These are phyloP conservation scores for Zygnema cylindricum DNA, from an alignment of 139 green algal genomes.

Conservation along the genomic window DNA sequence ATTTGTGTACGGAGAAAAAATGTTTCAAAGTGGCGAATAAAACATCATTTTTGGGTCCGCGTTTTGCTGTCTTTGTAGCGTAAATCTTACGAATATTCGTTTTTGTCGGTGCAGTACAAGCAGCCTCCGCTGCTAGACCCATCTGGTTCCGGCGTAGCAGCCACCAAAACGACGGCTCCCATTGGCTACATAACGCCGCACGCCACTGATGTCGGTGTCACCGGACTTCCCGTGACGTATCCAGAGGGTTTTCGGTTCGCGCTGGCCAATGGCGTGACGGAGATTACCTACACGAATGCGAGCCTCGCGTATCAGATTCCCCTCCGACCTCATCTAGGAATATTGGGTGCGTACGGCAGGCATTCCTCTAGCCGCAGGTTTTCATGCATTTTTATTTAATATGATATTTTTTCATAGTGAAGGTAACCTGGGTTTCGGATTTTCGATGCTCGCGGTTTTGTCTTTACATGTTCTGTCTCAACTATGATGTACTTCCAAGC, in stretches of 20 bases:
- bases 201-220: background rate
- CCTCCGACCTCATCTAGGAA: constrained; percentile 34
- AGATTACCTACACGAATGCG: constrained; percentile 45
- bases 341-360: constrained; percentile 17
- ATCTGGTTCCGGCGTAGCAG: background rate
- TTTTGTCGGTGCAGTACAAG: constrained; percentile 22
- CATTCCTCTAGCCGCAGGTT: background rate
- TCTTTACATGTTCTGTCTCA: too few relatives aligned
- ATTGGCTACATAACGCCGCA: constrained; percentile 22
- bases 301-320: constrained; percentile 24
- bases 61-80: too few relatives aligned
- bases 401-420: too few relatives aligned
- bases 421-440: too few relatives aligned
- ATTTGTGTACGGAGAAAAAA: too few relatives aligned
- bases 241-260: background rate
- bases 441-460: too few relatives aligned
- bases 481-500: too few relatives aligned
- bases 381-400: too few relatives aligned
- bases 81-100: too few relatives aligned
- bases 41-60: too few relatives aligned
- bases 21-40: too few relatives aligned
- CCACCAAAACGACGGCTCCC: background rate
- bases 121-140: constrained; percentile 5
- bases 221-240: constrained; percentile 1
- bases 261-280: background rate